phyloP scores from a whole-genome alignment of 192 early-diverging fungal species.

The Rhizoclosmatium globosum region DNA sequence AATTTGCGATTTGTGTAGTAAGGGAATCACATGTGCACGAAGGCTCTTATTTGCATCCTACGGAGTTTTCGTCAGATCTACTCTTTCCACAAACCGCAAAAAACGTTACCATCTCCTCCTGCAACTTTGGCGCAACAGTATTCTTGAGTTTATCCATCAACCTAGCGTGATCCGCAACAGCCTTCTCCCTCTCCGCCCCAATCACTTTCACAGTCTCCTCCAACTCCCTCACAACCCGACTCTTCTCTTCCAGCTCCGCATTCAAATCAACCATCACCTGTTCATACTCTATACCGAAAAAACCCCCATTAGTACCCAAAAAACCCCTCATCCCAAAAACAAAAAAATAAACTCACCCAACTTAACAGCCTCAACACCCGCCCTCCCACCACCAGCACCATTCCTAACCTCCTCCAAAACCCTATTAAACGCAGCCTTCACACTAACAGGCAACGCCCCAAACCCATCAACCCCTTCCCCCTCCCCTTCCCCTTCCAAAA shows the following conservation, averaged over 20 bases:
- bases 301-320: neutral
- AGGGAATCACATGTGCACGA: conserved; percentile 25
- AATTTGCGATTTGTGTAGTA: conserved; percentile 15
- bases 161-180: conserved; percentile 68
- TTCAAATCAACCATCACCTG: conserved; percentile 35
- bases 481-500: neutral
- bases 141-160: conserved; percentile 84
- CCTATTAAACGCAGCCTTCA: conserved; percentile 12
- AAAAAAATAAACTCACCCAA: neutral
- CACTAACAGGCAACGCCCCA: neutral
- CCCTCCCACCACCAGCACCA: neutral
- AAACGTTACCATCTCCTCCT: conserved; percentile 74
- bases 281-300: conserved; percentile 23
- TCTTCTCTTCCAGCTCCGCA: conserved; percentile 33
- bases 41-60: conserved; percentile 40
- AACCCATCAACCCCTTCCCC: neutral
- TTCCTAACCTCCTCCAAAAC: neutral
- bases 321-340: no score
- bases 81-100: neutral
- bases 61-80: neutral
- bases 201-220: neutral
- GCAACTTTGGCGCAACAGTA: conserved; percentile 80
- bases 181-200: conserved; percentile 55
- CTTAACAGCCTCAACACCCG: neutral
- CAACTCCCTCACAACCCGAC: conserved; percentile 4